Conservation (phyloP, 768 basidiomycete genomes). For the Pisolithus sp. region DNA sequence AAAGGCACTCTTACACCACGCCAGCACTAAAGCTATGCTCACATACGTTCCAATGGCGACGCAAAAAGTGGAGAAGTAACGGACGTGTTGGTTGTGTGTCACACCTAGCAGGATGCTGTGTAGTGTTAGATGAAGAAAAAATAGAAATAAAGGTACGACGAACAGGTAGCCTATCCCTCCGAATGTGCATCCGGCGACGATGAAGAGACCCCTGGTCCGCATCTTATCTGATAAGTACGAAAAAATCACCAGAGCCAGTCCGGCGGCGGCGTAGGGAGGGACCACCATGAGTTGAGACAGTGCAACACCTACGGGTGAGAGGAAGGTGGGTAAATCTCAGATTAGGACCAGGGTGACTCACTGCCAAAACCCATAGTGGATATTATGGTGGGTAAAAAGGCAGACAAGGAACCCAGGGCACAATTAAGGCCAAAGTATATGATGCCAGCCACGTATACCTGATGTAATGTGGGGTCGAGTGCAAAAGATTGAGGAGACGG, state of each 20-base stretch:
- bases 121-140: not conserved
- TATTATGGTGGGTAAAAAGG: constrained; percentile 53
- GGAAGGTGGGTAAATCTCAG: not conserved
- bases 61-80: constrained; percentile 42
- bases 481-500: not conserved
- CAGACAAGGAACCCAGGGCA: constrained; percentile 43
- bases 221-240: constrained; percentile 40
- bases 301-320: constrained; percentile 30
- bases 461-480: constrained; percentile 5
- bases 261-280: constrained; percentile 45
- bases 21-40: constrained; percentile 38
- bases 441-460: constrained; percentile 42
- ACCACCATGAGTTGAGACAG: constrained; percentile 46
- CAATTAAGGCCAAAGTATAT: constrained; percentile 44
- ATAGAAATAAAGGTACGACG: not conserved
- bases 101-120: constrained; percentile 30
- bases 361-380: constrained; percentile 40
- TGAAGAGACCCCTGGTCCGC: constrained; percentile 35
- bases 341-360: constrained; percentile 15
- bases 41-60: constrained; percentile 42
- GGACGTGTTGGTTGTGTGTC: constrained; percentile 27
- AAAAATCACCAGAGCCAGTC: constrained; percentile 29
- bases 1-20: constrained; percentile 37
- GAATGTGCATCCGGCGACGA: constrained; percentile 25
- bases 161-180: constrained; percentile 41